A percentile compares a stretch with the other conserved stretches of the same genome.
These are phyloP conservation scores for Pichia sp. DNA, from an alignment of 1,139 yeast species.

Conservation along the genomic window DNA sequence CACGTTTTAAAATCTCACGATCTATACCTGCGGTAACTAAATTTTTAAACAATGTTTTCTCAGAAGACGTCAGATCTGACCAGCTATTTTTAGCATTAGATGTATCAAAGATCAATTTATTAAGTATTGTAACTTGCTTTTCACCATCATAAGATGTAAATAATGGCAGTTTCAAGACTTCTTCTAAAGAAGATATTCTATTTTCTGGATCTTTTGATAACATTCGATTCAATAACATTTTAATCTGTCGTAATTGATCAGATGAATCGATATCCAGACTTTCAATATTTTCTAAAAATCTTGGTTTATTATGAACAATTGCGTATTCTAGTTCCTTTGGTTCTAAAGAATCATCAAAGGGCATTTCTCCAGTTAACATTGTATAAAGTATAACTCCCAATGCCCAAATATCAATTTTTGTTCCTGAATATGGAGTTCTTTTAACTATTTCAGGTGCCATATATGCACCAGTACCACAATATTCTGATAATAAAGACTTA, in stretches of 20 bases:
- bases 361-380: slow-evolving; percentile 80
- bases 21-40: slow-evolving; percentile 64
- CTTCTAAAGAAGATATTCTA: slow-evolving; percentile 54
- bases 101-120: slow-evolving; percentile 34
- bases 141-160: slow-evolving; percentile 44
- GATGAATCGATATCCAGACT: slow-evolving; percentile 2
- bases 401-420: slow-evolving; percentile 85
- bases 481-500: slow-evolving; percentile 50
- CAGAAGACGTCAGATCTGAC: slow-evolving; percentile 34
- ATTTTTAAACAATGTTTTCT: slow-evolving; percentile 58
- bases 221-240: slow-evolving; percentile 37
- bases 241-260: slow-evolving; percentile 7
- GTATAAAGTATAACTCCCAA: slow-evolving; percentile 91
- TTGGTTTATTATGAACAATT: slow-evolving; percentile 64
- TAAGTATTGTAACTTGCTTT: slow-evolving; percentile 36
- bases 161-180: slow-evolving; percentile 58
- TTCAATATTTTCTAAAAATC: slow-evolving; percentile 34
- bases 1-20: slow-evolving; percentile 52
- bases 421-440: slow-evolving; percentile 70
- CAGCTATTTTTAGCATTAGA: slow-evolving; percentile 32
- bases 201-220: slow-evolving; percentile 59
- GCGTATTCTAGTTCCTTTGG: slow-evolving; percentile 55
- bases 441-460: slow-evolving; percentile 92
- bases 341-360: slow-evolving; percentile 80
- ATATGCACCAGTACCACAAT: slow-evolving; percentile 92